Evolutionary conservation across 176 grass and related monocot species (phyloP), one percentile per base, ranked within the genome.

Genomic region (Aegilops umbellulata): DNA sequence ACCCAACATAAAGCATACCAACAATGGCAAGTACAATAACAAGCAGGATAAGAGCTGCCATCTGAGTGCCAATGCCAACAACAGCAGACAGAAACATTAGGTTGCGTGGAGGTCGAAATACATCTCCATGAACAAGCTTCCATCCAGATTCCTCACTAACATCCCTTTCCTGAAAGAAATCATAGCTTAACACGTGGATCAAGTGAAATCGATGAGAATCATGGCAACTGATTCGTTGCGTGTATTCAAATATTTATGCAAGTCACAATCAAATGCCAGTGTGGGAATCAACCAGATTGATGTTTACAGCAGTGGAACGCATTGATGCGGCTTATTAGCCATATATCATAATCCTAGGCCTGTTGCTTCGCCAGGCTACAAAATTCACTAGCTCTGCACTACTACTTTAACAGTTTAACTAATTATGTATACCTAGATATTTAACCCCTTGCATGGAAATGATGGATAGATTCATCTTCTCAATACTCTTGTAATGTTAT

Each of bases 121-220:
- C 94, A 94, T 99, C 97, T 83, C 97, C 97, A 82, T 99, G 97
- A 60, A 99, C 94, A 91, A 99, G 90, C 86, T 99, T 99, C 97
- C 97, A 99, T 69, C 97, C 97, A 35, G 97, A 96, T 94, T 99
- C 97, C 83, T 99, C 97, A 83, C 79, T 96, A 83, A 94, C 97
- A 93, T 99, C 97, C 90, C 97, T 86, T 78, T 99, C 97, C 97
- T 99, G 81, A 85, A 89, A 78, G 19, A 26, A 80, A 3, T 8
- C 20, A 39, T 29, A 74, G 23, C 17, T 87, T 44, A 78, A 78
- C 60, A 68, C 27, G 63, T 17, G 0, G 2, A 64, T 42, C 8
- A 30, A 78, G 51, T 67, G 42, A 68, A 39, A 57, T 3, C 42
- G 7, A 77, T 66, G 30, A 29, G 74, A 85, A 58, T 30, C 16